A percentile compares a stretch with the other conserved stretches of the same genome.
These are phyloP conservation scores for Phialophora chinensis DNA, from an alignment of 2,329 filamentous ascomycete species.

Conservation along the genomic window DNA sequence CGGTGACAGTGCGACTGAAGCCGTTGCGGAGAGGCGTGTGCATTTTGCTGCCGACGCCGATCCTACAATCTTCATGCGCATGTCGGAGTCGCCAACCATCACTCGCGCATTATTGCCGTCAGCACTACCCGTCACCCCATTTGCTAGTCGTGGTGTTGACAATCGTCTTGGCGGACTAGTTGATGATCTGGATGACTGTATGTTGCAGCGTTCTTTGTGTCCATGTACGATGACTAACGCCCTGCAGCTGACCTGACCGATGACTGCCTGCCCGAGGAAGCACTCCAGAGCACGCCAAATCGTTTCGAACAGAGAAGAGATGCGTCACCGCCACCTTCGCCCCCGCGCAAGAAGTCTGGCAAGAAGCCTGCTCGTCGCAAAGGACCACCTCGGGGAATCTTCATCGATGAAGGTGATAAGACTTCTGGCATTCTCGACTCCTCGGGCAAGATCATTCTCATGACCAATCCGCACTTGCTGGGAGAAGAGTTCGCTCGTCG, in stretches of 20 bases:
- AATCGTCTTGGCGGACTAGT: conserved; percentile 21
- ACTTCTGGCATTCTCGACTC: conserved; percentile 55
- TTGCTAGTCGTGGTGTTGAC: conserved; percentile 18
- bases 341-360: conserved; percentile 30
- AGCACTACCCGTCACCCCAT: conserved; percentile 33
- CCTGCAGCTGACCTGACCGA: conserved; percentile 38
- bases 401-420: conserved; percentile 55
- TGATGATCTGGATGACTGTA: conserved; percentile 37
- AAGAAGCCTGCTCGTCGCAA: conserved; percentile 53
- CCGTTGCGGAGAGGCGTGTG: conserved; percentile 64
- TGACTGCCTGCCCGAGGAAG: conserved; percentile 53
- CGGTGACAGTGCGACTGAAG: conserved; percentile 47
- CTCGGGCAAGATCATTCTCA: conserved; percentile 56
- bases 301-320: conserved; percentile 12
- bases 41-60: conserved; percentile 62
- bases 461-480: conserved; percentile 50
- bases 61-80: conserved; percentile 24
- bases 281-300: conserved; percentile 64
- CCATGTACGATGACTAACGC: conserved; percentile 32
- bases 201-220: conserved; percentile 27
- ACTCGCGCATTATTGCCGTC: conserved; percentile 39
- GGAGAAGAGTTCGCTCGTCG: conserved; percentile 49
- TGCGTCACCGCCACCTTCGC: conserved; percentile 25
- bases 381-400: conserved; percentile 56
- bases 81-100: conserved; percentile 39